Evolutionary conservation across 768 basidiomycete species (phyloP), one percentile per base, ranked within the genome.

Genomic region (Termitomyces sp.): DNA sequence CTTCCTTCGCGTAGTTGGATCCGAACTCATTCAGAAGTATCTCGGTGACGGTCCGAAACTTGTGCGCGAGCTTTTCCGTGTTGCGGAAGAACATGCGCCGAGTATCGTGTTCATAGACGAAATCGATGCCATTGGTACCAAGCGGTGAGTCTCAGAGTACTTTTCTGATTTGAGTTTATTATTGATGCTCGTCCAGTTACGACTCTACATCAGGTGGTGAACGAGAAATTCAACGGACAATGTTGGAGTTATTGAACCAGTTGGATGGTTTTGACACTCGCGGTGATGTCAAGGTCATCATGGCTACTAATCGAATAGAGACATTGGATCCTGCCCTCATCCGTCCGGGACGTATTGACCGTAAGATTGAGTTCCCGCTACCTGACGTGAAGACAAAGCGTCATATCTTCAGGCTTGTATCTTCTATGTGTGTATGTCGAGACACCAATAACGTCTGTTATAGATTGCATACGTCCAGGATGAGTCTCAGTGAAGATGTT

Each of bases 51-150:
- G 97, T 12, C 95, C 96, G 28, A 99, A 98, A 73, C 85, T 98
- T 35, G 97, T 99, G 15, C 86, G 97, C 58, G 96, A 99, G 69
- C 71, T 98, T 55, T 99, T 99, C 85, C 81, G 93, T 53, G 93
- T 94, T 2, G 97, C 97, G 12, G 94, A 97, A 69, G 97, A 98
- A 68, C 87, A 98, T 65, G 97, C 97, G 5, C 97, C 97, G 2
- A 94, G 92, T 79, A 98, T 99, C 60, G 91, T 99, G 21, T 98
- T 99, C 73, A 98, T 99, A 67, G 97, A 99, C 70, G 97, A 99
- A 71, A 98, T 99, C 54, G 97, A 99, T 65, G 97, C 97, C 14
- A 81, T 98, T 63, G 96, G 97, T 68, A 98, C 96, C 6, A 99
- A 99, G 74, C 89, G 97, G 89, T 93, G 58, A 54, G 80, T 37